Evolutionary conservation across 139 green algal genomes (phyloP).

Genomic region (Chlamydomonas sphaeroides): DNA sequence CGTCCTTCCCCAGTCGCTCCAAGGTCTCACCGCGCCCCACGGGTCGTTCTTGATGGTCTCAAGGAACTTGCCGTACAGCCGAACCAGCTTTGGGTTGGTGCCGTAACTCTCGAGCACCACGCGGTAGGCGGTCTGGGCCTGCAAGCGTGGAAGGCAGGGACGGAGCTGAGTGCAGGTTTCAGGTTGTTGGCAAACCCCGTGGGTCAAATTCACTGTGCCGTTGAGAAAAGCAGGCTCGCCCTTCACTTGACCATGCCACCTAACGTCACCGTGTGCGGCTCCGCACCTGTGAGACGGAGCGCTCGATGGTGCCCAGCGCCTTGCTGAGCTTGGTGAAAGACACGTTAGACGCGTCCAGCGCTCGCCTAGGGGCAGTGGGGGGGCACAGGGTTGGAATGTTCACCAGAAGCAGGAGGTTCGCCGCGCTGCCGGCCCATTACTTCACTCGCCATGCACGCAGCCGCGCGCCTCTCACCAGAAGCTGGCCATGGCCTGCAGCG

Average conservation of each 20-base stretch:
- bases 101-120: conserved; percentile 43
- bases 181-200: too few relatives aligned
- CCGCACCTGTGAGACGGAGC: conserved; percentile 20
- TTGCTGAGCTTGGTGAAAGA: conserved; percentile 42
- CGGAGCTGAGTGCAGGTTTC: too few relatives aligned
- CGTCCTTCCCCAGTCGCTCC: too few relatives aligned
- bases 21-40: conserved; percentile 7
- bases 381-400: too few relatives aligned
- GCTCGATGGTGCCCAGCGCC: conserved; percentile 24
- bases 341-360: background rate
- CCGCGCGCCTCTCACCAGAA: conserved; percentile 42
- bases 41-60: conserved; percentile 49
- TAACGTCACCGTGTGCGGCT: too few relatives aligned
- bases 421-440: too few relatives aligned
- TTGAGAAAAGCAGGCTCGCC: too few relatives aligned
- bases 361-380: background rate
- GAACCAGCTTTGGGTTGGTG: conserved; percentile 32
- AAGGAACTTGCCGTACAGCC: conserved; percentile 44
- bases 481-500: conserved; percentile 36
- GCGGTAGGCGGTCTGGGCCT: conserved; percentile 30
- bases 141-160: too few relatives aligned
- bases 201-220: too few relatives aligned
- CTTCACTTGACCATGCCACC: too few relatives aligned
- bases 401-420: background rate
- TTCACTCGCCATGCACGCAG: too few relatives aligned